Percentiles rank a stretch among this genome's conserved stretches.
Conservation (phyloP, 257 asterid genomes). For the Cruciata laevipes region DNA sequence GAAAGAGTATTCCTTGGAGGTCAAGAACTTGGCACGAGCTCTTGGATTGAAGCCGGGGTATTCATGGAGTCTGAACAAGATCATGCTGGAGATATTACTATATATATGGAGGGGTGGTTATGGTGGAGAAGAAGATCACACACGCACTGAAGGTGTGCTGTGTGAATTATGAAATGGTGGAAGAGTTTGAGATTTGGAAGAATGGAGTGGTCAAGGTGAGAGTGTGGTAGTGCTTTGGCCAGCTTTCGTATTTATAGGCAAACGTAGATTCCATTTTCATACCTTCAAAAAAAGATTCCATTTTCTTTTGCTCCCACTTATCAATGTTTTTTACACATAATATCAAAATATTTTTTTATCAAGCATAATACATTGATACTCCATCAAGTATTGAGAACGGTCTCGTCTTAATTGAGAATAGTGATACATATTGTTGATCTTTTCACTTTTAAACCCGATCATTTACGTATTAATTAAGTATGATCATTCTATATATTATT, state of each 20-base stretch:
- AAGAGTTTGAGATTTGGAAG: not conserved
- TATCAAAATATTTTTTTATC: no score
- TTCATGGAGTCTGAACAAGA: not conserved
- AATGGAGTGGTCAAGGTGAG: slow-evolving; percentile 12
- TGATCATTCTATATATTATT: no score
- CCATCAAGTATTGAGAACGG: no score
- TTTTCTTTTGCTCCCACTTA: slow-evolving; percentile 14
- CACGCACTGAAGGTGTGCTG: slow-evolving; percentile 10
- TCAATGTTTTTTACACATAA: not conserved
- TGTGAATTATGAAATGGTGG: not conserved
- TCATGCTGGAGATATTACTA: not conserved
- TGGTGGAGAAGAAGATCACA: not conserved
- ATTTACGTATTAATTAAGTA: no score
- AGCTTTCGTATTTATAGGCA: slow-evolving; percentile 35
- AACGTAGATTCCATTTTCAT: slow-evolving; percentile 16
- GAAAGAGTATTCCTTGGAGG: slow-evolving; percentile 20
- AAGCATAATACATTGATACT: no score
- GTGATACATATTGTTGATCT: no score
- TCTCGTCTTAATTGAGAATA: no score
- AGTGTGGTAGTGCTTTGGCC: slow-evolving; percentile 5
- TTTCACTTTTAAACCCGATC: no score
- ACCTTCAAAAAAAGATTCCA: no score
- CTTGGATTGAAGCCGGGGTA: slow-evolving; percentile 8
- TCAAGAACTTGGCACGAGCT: slow-evolving; percentile 18
- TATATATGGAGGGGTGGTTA: not conserved